phyloP scores from a whole-genome alignment of 805 yeast genomes.

The Hanseniaspora vineae region DNA sequence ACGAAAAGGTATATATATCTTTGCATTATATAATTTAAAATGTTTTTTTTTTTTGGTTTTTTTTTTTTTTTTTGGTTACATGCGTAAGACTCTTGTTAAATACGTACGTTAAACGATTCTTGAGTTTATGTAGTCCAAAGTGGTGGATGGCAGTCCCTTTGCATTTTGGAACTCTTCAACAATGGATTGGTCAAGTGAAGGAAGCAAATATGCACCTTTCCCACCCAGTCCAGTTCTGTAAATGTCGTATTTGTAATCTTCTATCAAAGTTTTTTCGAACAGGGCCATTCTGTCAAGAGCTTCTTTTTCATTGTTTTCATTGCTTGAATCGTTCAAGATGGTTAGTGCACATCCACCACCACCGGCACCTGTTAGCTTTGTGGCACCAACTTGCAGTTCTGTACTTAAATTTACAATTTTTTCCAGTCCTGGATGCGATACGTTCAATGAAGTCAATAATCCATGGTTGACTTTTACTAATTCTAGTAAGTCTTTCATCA shows the following conservation, averaged over 20 bases:
- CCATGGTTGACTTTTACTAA: slow-evolving; percentile 81
- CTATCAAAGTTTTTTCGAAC: slow-evolving; percentile 21
- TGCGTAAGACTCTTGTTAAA: no score
- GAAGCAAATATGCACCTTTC: slow-evolving; percentile 49
- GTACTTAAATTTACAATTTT: slow-evolving; percentile 56
- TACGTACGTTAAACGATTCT: not conserved
- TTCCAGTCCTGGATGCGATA: slow-evolving; percentile 87
- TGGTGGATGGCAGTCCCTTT: not conserved
- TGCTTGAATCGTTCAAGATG: slow-evolving; percentile 27
- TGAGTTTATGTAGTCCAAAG: not conserved
- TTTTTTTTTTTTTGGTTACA: no score
- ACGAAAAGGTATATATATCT: not conserved
- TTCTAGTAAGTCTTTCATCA: slow-evolving; percentile 32
- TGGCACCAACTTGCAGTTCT: slow-evolving; percentile 56
- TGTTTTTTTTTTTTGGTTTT: no score
- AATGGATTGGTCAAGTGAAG: slow-evolving; percentile 9
- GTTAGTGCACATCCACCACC: slow-evolving; percentile 99
- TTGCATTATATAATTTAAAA: no score
- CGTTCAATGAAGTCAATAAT: slow-evolving; percentile 71
- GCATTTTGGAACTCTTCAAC: slow-evolving; percentile 4
- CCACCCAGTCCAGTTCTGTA: slow-evolving; percentile 82
- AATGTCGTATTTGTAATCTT: slow-evolving; percentile 48
- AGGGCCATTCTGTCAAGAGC: slow-evolving; percentile 24
- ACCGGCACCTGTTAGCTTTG: slow-evolving; percentile 96
- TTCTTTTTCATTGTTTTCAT: slow-evolving; percentile 21